Conservation (phyloP, 140 eudicot species). For the Senecio squalidus region DNA sequence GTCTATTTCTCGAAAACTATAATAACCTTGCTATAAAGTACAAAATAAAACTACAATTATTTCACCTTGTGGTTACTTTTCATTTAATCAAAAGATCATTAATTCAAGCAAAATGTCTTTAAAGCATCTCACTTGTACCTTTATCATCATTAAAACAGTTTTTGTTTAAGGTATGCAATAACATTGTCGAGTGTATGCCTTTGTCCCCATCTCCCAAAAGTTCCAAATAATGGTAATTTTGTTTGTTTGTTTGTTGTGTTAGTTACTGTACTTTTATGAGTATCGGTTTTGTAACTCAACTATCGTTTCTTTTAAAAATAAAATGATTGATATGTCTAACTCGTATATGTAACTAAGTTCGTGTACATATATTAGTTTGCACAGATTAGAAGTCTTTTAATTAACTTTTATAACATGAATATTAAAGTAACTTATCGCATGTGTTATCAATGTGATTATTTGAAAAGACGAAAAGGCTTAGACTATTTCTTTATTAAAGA, state of each 20-base stretch:
- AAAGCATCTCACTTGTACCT: slow-evolving; percentile 1
- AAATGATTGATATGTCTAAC: no score
- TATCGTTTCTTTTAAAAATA: no score
- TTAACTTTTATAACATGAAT: no score
- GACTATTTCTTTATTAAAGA: no score
- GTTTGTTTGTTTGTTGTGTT: neutral
- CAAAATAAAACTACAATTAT: neutral
- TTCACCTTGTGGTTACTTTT: neutral
- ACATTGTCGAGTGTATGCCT: neutral
- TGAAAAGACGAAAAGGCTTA: no score
- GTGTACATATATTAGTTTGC: neutral
- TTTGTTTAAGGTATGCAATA: slow-evolving; percentile 4
- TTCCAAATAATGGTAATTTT: neutral
- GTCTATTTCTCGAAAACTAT: no score
- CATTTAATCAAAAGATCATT: slow-evolving; percentile 1
- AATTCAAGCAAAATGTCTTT: slow-evolving; percentile 5
- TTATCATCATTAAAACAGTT: slow-evolving; percentile 1
- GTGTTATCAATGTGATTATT: no score
- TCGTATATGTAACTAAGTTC: neutral
- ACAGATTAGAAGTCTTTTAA: neutral
- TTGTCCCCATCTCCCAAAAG: slow-evolving; percentile 3
- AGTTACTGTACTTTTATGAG: neutral
- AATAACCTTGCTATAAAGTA: no score
- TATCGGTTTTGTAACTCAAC: neutral
- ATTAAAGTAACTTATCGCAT: no score